Base-by-base conservation (phyloP, 176 grass and related monocot species). In the Aegilops sharonensis region DNA sequence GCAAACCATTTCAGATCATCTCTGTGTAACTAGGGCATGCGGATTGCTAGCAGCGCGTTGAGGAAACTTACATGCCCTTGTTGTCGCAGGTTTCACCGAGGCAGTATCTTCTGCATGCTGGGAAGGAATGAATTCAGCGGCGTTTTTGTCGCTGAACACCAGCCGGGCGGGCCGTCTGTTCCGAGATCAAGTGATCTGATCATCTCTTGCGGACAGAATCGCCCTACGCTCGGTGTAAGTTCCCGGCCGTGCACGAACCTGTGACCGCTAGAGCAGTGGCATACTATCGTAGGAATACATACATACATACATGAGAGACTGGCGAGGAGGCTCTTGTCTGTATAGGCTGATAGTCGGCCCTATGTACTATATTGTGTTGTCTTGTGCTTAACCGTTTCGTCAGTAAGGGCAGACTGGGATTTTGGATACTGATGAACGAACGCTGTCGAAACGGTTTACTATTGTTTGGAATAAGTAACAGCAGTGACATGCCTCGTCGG, bases 151-250 rank as follows among this genome's bases (percentile, higher is more conserved):
- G 80, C 29, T 37, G 85, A 83, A 84, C 40, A 66, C 74, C 59
- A 74, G 66, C 42, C 66, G 32, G 74, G 25, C 27, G 27, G 29
- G 18, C 20, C 0, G 48, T 68, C 1, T 45, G 48, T 79, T 79
- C 61, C 36, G 34, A 71, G 64, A 67, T 68, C 39, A 72, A 64
- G 64, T 64, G 24, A 48, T 59, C 32, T 57, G 24, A 35, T 56
- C 74, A 52, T 61, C 27, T 45, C 11, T n/a, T 12, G 43, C 6
- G 21, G 20, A 75, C 0, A 17, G 74, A 8, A 60, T 12, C 4
- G 23, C 85, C 36, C 67, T 84, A 84, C 67, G 42, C 17, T 84
- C 56, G 67, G 87, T 68, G 85, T 61, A 84, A 87, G 85, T 68
- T 80, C 35, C 20, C 60, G 67, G 21, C 72, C 35, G 79, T 87